Percentiles rank a stretch among this genome's conserved stretches.
Conservation (phyloP, 2,329 filamentous ascomycete species). For the Sphaerostilbella broomeana region DNA sequence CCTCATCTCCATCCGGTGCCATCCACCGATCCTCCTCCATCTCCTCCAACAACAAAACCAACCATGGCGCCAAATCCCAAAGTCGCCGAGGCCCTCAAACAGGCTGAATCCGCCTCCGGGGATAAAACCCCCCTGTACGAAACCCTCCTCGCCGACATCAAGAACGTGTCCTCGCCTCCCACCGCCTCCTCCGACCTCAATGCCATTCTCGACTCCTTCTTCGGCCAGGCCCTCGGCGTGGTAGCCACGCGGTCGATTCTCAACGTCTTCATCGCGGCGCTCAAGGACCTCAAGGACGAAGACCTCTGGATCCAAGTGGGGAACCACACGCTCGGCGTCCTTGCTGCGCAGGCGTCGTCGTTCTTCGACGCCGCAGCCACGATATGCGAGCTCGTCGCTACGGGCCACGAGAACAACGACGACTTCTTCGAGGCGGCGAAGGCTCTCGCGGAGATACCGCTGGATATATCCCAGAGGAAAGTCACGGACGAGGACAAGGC, state of each 20-base stretch:
- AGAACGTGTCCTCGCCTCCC: conserved; percentile 33
- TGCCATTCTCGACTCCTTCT: conserved; percentile 59
- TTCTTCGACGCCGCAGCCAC: conserved; percentile 80
- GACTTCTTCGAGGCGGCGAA: conserved; percentile 75
- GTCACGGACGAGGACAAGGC: conserved; percentile 79
- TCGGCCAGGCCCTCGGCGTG: conserved; percentile 64
- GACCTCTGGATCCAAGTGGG: conserved; percentile 71
- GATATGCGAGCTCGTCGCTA: conserved; percentile 73
- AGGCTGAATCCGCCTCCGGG: conserved; percentile 29
- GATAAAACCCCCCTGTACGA: conserved; percentile 43
- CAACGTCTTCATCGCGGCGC: conserved; percentile 55
- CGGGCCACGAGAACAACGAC: conserved; percentile 74
- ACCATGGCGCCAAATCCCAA: conserved; percentile 34
- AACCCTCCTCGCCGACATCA: conserved; percentile 38
- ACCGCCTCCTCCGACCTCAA: conserved; percentile 52
- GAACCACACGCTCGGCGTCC: conserved; percentile 60
- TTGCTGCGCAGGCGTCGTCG: conserved; percentile 54
- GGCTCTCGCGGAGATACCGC: conserved; percentile 72
- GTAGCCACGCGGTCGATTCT: conserved; percentile 70
- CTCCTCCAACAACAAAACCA: not conserved
- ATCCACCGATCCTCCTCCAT: not conserved
- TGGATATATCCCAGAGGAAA: conserved; percentile 82
- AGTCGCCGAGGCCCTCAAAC: conserved; percentile 38
- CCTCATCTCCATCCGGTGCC: too few relatives aligned
- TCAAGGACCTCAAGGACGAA: conserved; percentile 53